A percentile compares a stretch with the other conserved stretches of the same genome.
phyloP scores from a whole-genome alignment of 208 protist genomes.

The Trypanosoma platydactyli region DNA sequence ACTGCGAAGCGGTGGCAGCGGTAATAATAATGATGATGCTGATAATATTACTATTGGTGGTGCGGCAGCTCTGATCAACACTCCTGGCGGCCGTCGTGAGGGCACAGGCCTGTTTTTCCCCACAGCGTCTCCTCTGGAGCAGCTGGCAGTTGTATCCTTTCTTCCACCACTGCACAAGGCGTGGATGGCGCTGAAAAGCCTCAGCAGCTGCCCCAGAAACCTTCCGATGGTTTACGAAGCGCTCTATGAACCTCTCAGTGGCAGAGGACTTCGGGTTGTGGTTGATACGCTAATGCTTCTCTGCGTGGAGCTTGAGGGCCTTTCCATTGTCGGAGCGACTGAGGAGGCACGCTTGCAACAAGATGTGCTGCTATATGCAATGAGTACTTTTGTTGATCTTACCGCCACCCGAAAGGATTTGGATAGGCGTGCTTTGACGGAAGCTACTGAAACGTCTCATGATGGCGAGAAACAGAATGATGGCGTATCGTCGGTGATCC shows the following conservation, averaged over 20 bases:
- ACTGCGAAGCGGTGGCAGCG: conserved; percentile 31
- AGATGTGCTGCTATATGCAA: conserved; percentile 41
- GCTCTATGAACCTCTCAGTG: conserved; percentile 35
- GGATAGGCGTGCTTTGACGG: conserved; percentile 3
- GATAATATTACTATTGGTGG: conserved; percentile 33
- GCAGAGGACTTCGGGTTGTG: conserved; percentile 28
- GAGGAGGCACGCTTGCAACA: conserved; percentile 45
- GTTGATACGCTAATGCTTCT: conserved; percentile 53
- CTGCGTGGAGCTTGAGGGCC: conserved; percentile 54
- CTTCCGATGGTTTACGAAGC: conserved; percentile 68
- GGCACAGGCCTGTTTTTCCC: conserved; percentile 27
- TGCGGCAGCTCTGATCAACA: not conserved
- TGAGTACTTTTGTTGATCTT: conserved; percentile 49
- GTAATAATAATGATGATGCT: conserved; percentile 17
- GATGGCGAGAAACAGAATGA: not conserved
- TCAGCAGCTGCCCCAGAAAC: conserved; percentile 53
- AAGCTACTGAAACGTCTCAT: not conserved
- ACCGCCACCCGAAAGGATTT: conserved; percentile 55
- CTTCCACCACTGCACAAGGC: conserved; percentile 77
- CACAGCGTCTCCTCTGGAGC: conserved; percentile 39
- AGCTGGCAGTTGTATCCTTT: conserved; percentile 55
- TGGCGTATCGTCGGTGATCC: conserved; percentile 32
- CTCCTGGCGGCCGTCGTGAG: conserved; percentile 9
- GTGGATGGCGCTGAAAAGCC: conserved; percentile 58
- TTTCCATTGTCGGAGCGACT: conserved; percentile 35